A percentile compares a stretch with the other conserved stretches of the same genome.
phyloP scores from a whole-genome alignment of 257 asterid species.

The Primulina huaijiensis region DNA sequence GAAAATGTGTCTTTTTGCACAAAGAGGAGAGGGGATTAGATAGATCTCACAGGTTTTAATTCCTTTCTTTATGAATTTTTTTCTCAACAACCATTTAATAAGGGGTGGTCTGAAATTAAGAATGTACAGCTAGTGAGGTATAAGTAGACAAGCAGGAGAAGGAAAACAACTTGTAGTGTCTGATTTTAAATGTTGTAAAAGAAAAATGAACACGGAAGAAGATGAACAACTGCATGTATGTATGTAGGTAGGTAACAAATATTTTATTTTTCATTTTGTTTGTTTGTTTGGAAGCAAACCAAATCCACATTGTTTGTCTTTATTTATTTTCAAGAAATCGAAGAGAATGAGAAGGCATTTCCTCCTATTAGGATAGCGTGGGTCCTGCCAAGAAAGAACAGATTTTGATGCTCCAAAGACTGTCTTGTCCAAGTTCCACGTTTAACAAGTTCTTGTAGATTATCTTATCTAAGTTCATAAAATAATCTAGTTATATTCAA shows the following conservation, averaged over 20 bases:
- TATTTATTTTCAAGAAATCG: background rate
- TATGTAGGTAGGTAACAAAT: no score
- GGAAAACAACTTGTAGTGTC: constrained; percentile 8
- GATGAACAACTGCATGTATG: background rate
- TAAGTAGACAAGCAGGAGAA: background rate
- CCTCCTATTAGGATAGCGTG: background rate
- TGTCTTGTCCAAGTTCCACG: background rate
- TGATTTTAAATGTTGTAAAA: background rate
- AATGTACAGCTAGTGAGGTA: background rate
- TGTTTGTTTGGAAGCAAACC: no score
- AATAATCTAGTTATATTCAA: no score
- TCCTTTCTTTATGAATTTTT: background rate
- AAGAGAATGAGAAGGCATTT: no score
- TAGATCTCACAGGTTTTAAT: background rate
- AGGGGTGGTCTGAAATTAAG: background rate
- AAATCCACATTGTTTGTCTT: no score
- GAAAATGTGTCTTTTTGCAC: background rate
- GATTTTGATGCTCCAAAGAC: background rate
- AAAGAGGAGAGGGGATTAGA: background rate
- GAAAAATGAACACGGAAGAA: background rate
- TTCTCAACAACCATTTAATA: background rate
- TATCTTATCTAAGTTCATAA: no score
- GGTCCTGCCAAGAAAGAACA: background rate
- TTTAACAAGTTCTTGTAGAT: no score
- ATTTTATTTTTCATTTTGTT: no score